Evolutionary conservation across 805 yeast species (phyloP).

Genomic region (Metschnikowia similis): DNA sequence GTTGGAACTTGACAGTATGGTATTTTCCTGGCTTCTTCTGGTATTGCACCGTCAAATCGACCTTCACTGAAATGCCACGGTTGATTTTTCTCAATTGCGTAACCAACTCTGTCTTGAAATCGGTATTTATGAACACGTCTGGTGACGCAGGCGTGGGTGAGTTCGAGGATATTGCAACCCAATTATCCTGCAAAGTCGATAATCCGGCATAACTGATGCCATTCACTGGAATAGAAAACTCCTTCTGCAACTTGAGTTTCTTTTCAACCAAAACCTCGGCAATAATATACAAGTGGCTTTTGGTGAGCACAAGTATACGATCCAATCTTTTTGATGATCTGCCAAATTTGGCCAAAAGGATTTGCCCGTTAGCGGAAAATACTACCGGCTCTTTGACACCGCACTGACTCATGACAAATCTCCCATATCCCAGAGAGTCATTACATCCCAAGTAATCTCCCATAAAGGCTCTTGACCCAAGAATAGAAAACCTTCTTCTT

Average conservation of each 20-base stretch:
- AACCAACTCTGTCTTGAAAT: slow-evolving; percentile 84
- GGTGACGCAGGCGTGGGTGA: slow-evolving; percentile 52
- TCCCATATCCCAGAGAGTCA: slow-evolving; percentile 65
- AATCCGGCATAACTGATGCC: slow-evolving; percentile 60
- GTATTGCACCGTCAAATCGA: slow-evolving; percentile 73
- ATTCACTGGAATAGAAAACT: slow-evolving; percentile 56
- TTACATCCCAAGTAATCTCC: slow-evolving; percentile 94
- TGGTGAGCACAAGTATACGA: slow-evolving; percentile 68
- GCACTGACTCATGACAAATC: slow-evolving; percentile 62
- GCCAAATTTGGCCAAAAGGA: slow-evolving; percentile 82
- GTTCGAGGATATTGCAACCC: slow-evolving; percentile 69
- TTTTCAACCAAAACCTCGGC: slow-evolving; percentile 67
- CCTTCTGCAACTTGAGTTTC: slow-evolving; percentile 53
- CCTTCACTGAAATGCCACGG: slow-evolving; percentile 52
- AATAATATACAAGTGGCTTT: slow-evolving; percentile 57
- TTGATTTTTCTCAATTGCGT: slow-evolving; percentile 66
- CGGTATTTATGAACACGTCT: slow-evolving; percentile 75
- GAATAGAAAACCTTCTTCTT: slow-evolving; percentile 80
- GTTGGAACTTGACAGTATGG: slow-evolving; percentile 67
- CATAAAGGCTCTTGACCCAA: slow-evolving; percentile 84
- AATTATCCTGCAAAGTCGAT: slow-evolving; percentile 82
- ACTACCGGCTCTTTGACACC: slow-evolving; percentile 68
- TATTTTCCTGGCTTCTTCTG: slow-evolving; percentile 87
- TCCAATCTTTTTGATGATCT: slow-evolving; percentile 79
- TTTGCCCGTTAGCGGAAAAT: slow-evolving; percentile 81